These are phyloP conservation scores for Porcisia deanei DNA, from an alignment of 208 protist genomes.

Conservation along the genomic window DNA sequence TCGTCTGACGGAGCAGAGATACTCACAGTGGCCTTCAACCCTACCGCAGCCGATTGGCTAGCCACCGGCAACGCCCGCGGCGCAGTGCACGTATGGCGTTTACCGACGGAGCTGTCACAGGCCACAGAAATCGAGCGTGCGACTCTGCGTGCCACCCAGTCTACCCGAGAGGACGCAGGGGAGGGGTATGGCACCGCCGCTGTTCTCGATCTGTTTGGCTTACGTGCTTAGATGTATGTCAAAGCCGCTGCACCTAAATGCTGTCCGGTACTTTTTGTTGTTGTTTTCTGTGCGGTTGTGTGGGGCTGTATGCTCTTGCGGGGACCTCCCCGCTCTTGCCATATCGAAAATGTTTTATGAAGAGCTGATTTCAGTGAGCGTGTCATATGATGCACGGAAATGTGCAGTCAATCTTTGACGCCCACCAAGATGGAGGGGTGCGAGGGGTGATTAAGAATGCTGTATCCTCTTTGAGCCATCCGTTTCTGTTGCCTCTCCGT, in stretches of 20 bases:
- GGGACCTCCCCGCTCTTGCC: no score
- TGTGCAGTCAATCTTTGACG: no score
- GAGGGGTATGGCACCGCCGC: slow-evolving; percentile 22
- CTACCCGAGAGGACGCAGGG: slow-evolving; percentile 20
- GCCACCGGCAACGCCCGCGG: slow-evolving; percentile 80
- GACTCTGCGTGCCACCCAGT: slow-evolving; percentile 47
- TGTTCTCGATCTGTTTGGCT: slow-evolving; percentile 65
- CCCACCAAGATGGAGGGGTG: no score
- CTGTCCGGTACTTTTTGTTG: neutral
- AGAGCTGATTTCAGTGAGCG: no score
- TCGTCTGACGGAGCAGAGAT: slow-evolving; percentile 65
- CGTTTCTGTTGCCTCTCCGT: no score
- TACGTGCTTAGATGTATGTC: slow-evolving; percentile 39
- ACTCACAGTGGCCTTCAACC: slow-evolving; percentile 70
- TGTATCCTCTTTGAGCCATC: no score
- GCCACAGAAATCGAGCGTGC: slow-evolving; percentile 79
- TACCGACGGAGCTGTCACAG: slow-evolving; percentile 72
- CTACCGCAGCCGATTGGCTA: slow-evolving; percentile 59
- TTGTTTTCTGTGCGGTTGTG: neutral
- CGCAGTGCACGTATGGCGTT: slow-evolving; percentile 65
- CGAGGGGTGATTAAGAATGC: no score
- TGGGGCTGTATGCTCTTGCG: no score
- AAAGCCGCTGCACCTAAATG: neutral
- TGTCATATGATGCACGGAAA: no score
- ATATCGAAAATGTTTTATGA: no score